A percentile compares a stretch with the other conserved stretches of the same genome.
Conservation (phyloP, 2,329 filamentous ascomycete species). For the Xylaria multiplex region DNA sequence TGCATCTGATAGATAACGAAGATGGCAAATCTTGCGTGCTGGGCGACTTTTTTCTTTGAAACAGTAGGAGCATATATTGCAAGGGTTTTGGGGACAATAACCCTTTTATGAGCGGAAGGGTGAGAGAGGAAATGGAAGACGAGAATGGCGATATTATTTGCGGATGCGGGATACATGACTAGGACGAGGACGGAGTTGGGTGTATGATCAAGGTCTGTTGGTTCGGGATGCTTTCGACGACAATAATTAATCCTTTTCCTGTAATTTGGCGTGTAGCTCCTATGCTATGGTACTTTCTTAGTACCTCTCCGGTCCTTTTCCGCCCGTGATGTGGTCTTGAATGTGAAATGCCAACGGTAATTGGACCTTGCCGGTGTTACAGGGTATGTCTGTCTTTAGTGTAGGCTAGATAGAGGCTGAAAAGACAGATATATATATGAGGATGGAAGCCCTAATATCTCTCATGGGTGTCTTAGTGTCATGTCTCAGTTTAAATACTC, state of each 20-base stretch:
- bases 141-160: conserved; percentile 14
- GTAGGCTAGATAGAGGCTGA: too few relatives aligned
- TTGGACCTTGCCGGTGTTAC: too few relatives aligned
- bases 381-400: too few relatives aligned
- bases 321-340: not conserved
- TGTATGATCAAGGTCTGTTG: conserved; percentile 33
- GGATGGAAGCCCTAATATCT: too few relatives aligned
- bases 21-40: conserved; percentile 24
- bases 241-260: conserved; percentile 30
- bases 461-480: too few relatives aligned
- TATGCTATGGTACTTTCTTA: not conserved
- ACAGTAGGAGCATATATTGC: conserved; percentile 14
- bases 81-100: conserved; percentile 2
- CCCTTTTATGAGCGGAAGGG: not conserved
- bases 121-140: conserved; percentile 16
- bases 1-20: conserved; percentile 26
- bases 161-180: conserved; percentile 27
- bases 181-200: conserved; percentile 28
- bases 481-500: too few relatives aligned
- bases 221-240: conserved; percentile 23
- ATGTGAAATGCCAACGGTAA: not conserved
- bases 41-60: conserved; percentile 28
- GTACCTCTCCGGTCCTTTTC: not conserved
- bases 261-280: conserved; percentile 23
- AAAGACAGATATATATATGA: too few relatives aligned